Evolutionary conservation across 2,329 filamentous ascomycete species (phyloP), one percentile per base, ranked within the genome.

Genomic region (Lachnellula arida): DNA sequence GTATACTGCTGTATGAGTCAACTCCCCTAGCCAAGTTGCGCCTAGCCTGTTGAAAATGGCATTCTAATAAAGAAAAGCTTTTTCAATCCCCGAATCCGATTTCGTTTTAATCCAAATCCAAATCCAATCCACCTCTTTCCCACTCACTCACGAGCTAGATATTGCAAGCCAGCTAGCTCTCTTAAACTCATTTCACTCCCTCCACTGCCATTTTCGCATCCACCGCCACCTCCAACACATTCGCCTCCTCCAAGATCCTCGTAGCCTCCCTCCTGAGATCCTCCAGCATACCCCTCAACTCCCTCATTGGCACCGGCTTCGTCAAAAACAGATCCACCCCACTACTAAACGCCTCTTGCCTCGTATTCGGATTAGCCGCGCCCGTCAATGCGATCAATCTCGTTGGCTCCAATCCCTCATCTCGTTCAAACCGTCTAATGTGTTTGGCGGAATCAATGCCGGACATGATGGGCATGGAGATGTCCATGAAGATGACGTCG

Each of bases 381-480:
- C 79, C 80, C 1, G 79, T 81, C 23, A 82, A 64, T 0, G 79
- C 80, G 46, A 82, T 77, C 28, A 82, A 74, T 0, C 73, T 76
- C 0, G 76, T 74, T 0, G 73, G 73, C 2, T 68, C 61, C 2
- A 76, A 60, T 1, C 66, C 68, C 11, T 73, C 67, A 4, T 76
- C 72, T 4, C 70, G 68, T 62, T 82, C 79, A 22, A 76, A 72
- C 2, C 74, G 71, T 2, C 80, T 73, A 22, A 82, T 81, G 49
- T 71, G 71, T 4, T 72, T 71, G 19, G 78, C 80, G 0, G 74
- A 71, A 49, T 77, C 74, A 15, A 79, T 66, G 0, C 77, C 77
- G 53, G 80, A 74, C 71, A 82, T 78, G 3, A 81, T 70, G 0
- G 80, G 80, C 80, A 83, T 83, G 54, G 75, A 75, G 11, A 82